Percentiles rank a stretch among this genome's conserved stretches.
Conservation (phyloP, 192 early-diverging fungal genomes). For the Pecoramyces ruminantium region DNA sequence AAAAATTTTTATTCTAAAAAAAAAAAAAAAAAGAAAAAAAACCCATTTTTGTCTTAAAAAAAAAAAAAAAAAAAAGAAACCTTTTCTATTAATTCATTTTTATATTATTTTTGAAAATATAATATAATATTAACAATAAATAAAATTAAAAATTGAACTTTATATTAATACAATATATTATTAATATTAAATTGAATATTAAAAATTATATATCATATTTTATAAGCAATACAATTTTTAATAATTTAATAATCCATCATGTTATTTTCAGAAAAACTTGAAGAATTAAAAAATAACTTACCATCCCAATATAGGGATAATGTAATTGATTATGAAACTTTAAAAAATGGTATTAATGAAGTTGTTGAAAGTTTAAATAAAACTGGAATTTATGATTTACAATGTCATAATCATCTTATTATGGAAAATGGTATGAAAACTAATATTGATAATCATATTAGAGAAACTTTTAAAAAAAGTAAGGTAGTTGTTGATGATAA, state of each 20-base stretch:
- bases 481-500: neutral
- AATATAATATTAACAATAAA: too few species aligned
- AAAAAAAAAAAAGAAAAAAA: too few species aligned
- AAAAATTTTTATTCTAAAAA: too few species aligned
- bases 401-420: neutral
- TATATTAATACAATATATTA: too few species aligned
- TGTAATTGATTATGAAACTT: neutral
- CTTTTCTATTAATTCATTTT: too few species aligned
- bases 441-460: neutral
- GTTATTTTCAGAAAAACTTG: neutral
- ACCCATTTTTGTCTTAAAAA: too few species aligned
- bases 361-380: neutral
- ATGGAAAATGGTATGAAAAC: neutral
- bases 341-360: neutral
- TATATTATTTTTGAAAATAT: too few species aligned
- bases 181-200: too few species aligned
- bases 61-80: too few species aligned
- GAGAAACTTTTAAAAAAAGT: neutral
- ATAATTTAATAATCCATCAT: neutral
- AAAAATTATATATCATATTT: neutral
- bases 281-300: neutral
- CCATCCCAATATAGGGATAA: neutral
- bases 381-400: neutral
- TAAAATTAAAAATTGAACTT: too few species aligned
- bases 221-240: too few species aligned